A percentile compares a stretch with the other conserved stretches of the same genome.
Conservation (phyloP, 2,329 filamentous ascomycete genomes). For the Penicillium sp. region DNA sequence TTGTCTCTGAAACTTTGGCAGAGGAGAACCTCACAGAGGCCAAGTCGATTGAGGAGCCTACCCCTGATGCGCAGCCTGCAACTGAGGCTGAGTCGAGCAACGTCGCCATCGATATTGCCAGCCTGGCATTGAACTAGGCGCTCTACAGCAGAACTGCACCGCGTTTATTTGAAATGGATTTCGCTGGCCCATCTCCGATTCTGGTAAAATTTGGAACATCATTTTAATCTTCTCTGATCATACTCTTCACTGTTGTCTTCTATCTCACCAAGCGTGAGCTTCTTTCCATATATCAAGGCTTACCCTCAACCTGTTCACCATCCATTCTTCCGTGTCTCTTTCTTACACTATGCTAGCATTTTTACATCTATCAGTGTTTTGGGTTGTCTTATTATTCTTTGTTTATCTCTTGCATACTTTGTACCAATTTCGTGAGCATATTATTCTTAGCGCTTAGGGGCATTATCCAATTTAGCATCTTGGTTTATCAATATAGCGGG, state of each 20-base stretch:
- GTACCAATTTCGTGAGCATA: conserved; percentile 9
- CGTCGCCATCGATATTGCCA: conserved; percentile 28
- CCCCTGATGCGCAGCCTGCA: conserved; percentile 6
- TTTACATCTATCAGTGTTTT: conserved; percentile 2
- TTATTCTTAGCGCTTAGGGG: conserved; percentile 12
- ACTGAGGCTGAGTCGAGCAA: conserved; percentile 18
- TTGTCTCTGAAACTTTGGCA: not conserved
- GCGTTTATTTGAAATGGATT: not conserved
- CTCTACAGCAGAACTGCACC: not conserved
- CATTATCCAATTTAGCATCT: conserved; percentile 12
- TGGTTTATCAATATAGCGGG: conserved; percentile 9
- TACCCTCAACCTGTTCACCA: not conserved
- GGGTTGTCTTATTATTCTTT: conserved; percentile 1
- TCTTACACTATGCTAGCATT: not conserved
- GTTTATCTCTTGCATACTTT: conserved; percentile 9
- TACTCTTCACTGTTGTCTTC: conserved; percentile 11
- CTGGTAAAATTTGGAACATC: conserved; percentile 8
- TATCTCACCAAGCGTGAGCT: not conserved
- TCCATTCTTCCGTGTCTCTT: not conserved
- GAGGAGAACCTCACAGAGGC: not conserved
- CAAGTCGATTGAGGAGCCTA: not conserved
- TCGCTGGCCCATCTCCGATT: not conserved
- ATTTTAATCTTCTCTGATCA: conserved; percentile 16
- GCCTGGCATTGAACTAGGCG: conserved; percentile 23
- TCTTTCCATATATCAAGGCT: not conserved